Evolutionary conservation across 192 early-diverging fungal genomes (phyloP).

Genomic region (Entomortierella chlamydospora): DNA sequence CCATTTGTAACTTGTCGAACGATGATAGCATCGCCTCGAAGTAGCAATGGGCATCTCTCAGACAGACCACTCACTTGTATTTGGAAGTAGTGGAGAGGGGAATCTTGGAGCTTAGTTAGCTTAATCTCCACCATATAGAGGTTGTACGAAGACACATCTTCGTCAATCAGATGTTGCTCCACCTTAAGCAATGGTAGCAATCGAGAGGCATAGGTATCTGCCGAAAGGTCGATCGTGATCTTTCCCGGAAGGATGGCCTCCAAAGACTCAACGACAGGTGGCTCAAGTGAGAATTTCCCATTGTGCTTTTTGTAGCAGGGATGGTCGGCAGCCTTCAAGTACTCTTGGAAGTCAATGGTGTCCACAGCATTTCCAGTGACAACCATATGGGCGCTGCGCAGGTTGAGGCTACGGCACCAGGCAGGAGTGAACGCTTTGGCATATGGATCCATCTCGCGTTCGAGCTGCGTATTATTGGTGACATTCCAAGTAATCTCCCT

Average conservation of each 20-base stretch:
- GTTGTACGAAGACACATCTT: constrained; percentile 49
- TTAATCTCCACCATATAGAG: constrained; percentile 44
- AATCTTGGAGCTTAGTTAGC: constrained; percentile 32
- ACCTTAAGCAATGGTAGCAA: constrained; percentile 43
- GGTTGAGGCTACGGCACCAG: constrained; percentile 38
- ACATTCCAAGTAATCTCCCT: constrained; percentile 49
- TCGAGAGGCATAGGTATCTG: constrained; percentile 37
- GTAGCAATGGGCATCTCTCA: constrained; percentile 41
- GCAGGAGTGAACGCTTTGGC: constrained; percentile 38
- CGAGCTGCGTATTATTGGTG: constrained; percentile 46
- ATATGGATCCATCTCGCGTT: constrained; percentile 49
- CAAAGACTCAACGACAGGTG: constrained; percentile 28
- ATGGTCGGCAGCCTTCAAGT: constrained; percentile 29
- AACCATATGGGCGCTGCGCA: constrained; percentile 29
- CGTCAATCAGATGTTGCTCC: constrained; percentile 37
- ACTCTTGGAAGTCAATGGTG: constrained; percentile 47
- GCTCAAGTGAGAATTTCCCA: constrained; percentile 48
- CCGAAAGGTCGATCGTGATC: constrained; percentile 45
- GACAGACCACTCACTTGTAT: constrained; percentile 48
- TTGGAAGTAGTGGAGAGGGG: constrained; percentile 34
- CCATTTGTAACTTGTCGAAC: constrained; percentile 39
- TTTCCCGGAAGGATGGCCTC: constrained; percentile 45
- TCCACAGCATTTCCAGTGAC: constrained; percentile 38
- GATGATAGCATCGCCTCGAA: constrained; percentile 45
- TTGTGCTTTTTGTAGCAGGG: constrained; percentile 51